These are phyloP conservation scores for Rubus parviflorus DNA, from an alignment of 306 rosid genomes.

Conservation along the genomic window DNA sequence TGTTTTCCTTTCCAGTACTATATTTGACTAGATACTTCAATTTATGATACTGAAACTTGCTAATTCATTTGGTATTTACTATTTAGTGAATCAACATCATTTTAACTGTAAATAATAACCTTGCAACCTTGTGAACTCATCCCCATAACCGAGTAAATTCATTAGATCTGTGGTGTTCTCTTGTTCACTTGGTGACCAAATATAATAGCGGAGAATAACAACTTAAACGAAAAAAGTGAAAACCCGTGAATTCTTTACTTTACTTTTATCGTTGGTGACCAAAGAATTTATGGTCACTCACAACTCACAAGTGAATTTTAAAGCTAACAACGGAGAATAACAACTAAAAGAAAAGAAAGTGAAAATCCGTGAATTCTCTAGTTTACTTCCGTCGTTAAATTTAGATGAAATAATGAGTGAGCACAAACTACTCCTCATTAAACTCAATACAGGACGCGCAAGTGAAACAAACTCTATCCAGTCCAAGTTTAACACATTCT, in stretches of 20 bases:
- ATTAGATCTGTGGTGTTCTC: no score
- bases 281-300: neutral
- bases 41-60: neutral
- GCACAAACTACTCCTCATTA: neutral
- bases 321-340: neutral
- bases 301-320: neutral
- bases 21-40: neutral
- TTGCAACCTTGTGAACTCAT: no score
- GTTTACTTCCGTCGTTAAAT: no score
- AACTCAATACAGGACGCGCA: neutral
- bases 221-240: no score
- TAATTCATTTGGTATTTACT: neutral
- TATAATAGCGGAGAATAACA: no score
- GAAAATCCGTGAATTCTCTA: neutral
- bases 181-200: neutral
- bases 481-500: neutral
- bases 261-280: no score
- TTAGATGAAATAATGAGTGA: neutral
- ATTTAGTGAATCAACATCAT: no score
- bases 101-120: no score
- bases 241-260: no score
- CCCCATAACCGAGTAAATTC: no score
- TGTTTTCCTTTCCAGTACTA: neutral
- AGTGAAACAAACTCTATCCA: slow-evolving; percentile 1
- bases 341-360: neutral